These are phyloP conservation scores for Apiospora hydei DNA, from an alignment of 2,329 filamentous ascomycete genomes.

Conservation along the genomic window DNA sequence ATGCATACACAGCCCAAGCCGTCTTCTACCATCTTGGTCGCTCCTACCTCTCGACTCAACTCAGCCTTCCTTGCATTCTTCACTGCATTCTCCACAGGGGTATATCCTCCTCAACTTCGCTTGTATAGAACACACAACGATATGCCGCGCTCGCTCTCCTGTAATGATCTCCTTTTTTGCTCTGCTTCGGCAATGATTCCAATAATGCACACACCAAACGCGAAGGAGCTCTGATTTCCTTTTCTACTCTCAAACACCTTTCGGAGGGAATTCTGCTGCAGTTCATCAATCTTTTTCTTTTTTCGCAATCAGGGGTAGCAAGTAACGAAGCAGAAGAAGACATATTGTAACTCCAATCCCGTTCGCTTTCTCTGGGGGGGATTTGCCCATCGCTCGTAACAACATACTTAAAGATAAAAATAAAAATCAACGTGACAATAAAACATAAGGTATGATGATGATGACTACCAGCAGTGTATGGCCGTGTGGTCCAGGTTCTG, in stretches of 20 bases:
- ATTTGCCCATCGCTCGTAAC: background rate
- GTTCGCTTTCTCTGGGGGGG: background rate
- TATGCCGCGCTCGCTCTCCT: background rate
- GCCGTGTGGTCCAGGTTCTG: slow-evolving; percentile 28
- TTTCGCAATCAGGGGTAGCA: background rate
- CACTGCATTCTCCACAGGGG: slow-evolving; percentile 10
- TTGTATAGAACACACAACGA: slow-evolving; percentile 3
- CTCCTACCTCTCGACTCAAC: background rate
- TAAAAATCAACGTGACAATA: background rate
- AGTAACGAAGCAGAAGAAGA: background rate
- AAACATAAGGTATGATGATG: slow-evolving; percentile 13
- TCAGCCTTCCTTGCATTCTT: background rate
- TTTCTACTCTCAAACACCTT: slow-evolving; percentile 13
- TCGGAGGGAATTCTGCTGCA: background rate
- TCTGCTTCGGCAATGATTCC: background rate
- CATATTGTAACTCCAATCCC: background rate
- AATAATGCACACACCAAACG: background rate
- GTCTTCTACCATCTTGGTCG: background rate
- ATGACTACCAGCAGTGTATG: slow-evolving; percentile 19
- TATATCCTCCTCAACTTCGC: slow-evolving; percentile 20
- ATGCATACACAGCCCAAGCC: slow-evolving; percentile 2
- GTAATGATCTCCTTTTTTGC: background rate
- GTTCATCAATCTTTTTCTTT: background rate
- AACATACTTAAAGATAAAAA: background rate
- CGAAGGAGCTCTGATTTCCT: too few species aligned